A percentile compares a stretch with the other conserved stretches of the same genome.
These are phyloP conservation scores for Cercospora citrullina DNA, from an alignment of 2,329 filamentous ascomycete species.

Conservation along the genomic window DNA sequence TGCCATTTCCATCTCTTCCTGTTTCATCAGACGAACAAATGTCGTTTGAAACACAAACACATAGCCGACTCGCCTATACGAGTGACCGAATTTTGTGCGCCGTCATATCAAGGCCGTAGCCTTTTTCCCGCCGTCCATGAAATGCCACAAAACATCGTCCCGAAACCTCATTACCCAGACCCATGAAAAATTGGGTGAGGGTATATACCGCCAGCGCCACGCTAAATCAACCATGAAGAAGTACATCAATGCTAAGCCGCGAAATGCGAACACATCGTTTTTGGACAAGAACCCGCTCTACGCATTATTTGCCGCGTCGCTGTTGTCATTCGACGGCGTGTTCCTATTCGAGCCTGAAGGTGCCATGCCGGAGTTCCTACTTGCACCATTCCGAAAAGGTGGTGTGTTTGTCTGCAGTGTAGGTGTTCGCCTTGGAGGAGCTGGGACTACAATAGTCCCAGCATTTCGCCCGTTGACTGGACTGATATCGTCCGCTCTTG, in stretches of 20 bases:
- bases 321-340: background rate
- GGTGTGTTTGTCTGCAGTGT: constrained; percentile 13
- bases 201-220: constrained; percentile 18
- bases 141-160: background rate
- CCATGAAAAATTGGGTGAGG: background rate
- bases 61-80: background rate
- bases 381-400: constrained; percentile 2
- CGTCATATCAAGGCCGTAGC: background rate
- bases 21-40: background rate
- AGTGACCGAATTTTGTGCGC: background rate
- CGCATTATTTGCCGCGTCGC: background rate
- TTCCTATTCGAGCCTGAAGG: constrained; percentile 3
- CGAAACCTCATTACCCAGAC: background rate
- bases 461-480: constrained; percentile 26
- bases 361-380: background rate
- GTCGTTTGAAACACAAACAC: background rate
- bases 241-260: background rate
- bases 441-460: constrained; percentile 31
- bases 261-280: background rate
- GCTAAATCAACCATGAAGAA: constrained; percentile 14
- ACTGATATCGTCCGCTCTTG: constrained; percentile 36
- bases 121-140: background rate
- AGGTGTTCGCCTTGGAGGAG: constrained; percentile 26
- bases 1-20: background rate
- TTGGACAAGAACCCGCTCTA: background rate